Base-by-base conservation (phyloP, 1,139 yeast genomes). In the Saccharomycopsis hybrid region DNA sequence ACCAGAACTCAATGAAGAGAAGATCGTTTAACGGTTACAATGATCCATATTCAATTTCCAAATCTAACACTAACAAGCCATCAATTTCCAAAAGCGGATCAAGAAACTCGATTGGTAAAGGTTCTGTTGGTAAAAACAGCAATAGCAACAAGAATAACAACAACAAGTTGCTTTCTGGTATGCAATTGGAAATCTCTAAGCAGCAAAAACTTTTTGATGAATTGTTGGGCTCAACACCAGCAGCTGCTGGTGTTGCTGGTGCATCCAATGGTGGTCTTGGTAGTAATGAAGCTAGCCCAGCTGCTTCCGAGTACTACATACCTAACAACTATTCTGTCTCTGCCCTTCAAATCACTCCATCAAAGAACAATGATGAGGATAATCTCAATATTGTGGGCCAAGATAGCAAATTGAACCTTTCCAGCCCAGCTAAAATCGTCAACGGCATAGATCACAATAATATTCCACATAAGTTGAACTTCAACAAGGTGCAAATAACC, bases 291-390 rank as follows among this genome's bases (percentile, higher is more conserved):
- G 5, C n/a, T 3, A 29, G 33, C 24, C 48, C 48, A 38, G 31
- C 28, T 9, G 33, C 32, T 7, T 43, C 41, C 24, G 31, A 41
- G 11, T 41, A 51, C 29, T 28, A 27, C 24, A 52, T 52, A 29
- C 55, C 55, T n/a, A 52, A 52, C 41, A 52, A 52, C 43, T 52
- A 52, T 31, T 49, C 53, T 28, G 49, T 52, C 27, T 46, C 53
- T 5, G 36, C 51, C 5, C 27, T 48, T 2, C 4, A n/a, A 11
- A 47, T 28, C 39, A 36, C 29, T 30, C 42, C 43, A 3, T 5
- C 18, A 11, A 40, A 7, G 8, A 7, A 11, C 24, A 36, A 36
- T 36, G 24, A 11, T n/a, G 9, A 37, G 13, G 11, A 37, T 7
- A 37, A 8, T 24, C 9, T 8, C 41, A 25, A 40, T 8, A 11